Base-by-base conservation (phyloP, 2,329 filamentous ascomycete species). In the Phialophora expanda region DNA sequence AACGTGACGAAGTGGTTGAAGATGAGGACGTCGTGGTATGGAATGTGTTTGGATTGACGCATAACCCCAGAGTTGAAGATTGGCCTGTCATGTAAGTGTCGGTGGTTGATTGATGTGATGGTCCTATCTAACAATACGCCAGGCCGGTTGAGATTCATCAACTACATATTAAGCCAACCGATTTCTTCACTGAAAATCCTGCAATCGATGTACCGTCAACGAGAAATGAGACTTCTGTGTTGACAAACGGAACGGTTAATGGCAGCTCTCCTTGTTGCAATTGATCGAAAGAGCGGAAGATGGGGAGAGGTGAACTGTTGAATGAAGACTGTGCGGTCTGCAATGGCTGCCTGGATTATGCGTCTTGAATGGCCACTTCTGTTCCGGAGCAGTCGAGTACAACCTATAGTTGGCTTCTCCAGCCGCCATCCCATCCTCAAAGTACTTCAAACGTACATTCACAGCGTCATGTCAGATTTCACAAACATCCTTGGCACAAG, bases 131-230 rank as follows among this genome's bases (percentile, higher is more conserved):
- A 48, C 44, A 41, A n/a, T 41, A 1, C 14, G 26, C 14, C 62
- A 70, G 66, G 69, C 82, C 82, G 0, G 75, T 78, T 1, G 82
- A 84, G 67, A 81, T 82, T 44, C 79, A 82, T 67, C 77, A 80
- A 67, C 69, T 85, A 4, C 76, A 80, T 28, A 75, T 85, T 61
- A 78, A 81, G 48, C 83, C 84, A 0, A 77, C 79, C 9, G 83
- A 86, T 69, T 86, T 86, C 77, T 86, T 86, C 68, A 78, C 78
- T 1, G 77, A 74, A 32, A 86, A 86, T 58, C 84, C 84, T 0
- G 79, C 81, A 4, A 79, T 86, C 59, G 83, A 86, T 74, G 82
- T 86, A 24, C 83, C 83, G 1, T 79, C 77, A 6, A 74, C 71
- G 28, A 77, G 76, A 69, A 79, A 78, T 51, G 64, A 66, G 28